Evolutionary conservation across 306 rosid genomes (phyloP), one percentile per base, ranked within the genome.

Genomic region (Lablab purpureus): DNA sequence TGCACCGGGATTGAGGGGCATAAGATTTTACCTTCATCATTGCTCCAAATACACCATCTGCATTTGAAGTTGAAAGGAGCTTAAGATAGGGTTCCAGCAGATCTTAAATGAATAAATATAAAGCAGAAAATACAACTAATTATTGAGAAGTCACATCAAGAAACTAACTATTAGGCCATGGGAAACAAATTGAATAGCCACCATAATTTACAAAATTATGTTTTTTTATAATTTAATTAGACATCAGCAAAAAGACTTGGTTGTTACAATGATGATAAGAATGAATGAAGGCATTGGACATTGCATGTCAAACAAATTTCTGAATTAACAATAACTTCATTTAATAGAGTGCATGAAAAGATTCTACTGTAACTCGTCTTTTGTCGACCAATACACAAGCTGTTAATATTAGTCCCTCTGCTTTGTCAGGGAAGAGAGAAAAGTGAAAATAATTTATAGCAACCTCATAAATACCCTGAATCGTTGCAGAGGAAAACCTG

Each of bases 11-110:
- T 60, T 45, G 30, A 12, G 37, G 74, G 64, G 32, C n/a, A 41
- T 70, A 14, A 77, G 25, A n/a, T 34, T 43, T 65, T 80, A 92
- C 98, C 97, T 92, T 89, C 97, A 94, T 94, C 97, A 83, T 89
- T 9, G 97, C 97, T 82, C 99, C 99, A 89, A 94, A 94, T 59
- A 92, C 86, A 59, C 99, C 99, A 80, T 94, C 99, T 94, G 81
- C 78, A 77, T 54, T 80, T 50, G 52, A 81, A 83, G 50, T 40
- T 9, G 19, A 41, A 75, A 68, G 6, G 18, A 28, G 47, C 60
- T 64, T 58, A 51, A 67, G 9, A 28, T 14, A 19, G 11, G 40
- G 37, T 71, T 76, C 71, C 45, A 73, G 58, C 32, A 56, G 67
- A 83, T 28, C 60, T 72, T 59, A 46, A 43, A 63, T 13, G 82